Percentiles rank a stretch among this genome's conserved stretches.
Conservation (phyloP, 2,329 filamentous ascomycete genomes). For the Pseudogymnoascus sp. region DNA sequence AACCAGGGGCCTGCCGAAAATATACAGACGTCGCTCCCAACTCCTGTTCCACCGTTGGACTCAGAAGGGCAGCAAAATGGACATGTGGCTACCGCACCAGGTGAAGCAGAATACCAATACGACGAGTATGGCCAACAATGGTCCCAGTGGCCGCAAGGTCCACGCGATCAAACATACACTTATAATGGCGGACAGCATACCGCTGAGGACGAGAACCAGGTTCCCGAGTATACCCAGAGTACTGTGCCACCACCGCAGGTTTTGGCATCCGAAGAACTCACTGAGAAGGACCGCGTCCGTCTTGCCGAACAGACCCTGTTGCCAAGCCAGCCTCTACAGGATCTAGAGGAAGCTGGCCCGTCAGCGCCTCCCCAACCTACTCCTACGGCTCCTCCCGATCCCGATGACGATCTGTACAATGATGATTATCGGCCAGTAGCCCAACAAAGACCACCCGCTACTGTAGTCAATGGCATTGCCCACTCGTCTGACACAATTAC, state of each 20-base stretch:
- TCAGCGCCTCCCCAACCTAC: constrained; percentile 30
- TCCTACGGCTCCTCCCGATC: constrained; percentile 17
- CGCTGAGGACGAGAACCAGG: constrained; percentile 27
- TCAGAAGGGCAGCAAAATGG: constrained; percentile 28
- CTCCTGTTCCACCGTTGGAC: constrained; percentile 18
- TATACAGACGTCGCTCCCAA: constrained; percentile 11
- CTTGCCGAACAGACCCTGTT: constrained; percentile 70
- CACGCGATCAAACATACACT: constrained; percentile 20
- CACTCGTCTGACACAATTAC: not conserved
- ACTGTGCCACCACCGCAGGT: constrained; percentile 53
- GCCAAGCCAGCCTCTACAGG: constrained; percentile 61
- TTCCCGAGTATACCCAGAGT: constrained; percentile 33
- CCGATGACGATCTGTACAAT: constrained; percentile 18
- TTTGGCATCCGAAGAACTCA: constrained; percentile 51
- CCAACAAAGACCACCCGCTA: constrained; percentile 14
- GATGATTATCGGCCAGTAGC: constrained; percentile 22
- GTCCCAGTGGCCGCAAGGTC: not conserved
- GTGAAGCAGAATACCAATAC: constrained; percentile 4
- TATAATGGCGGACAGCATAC: constrained; percentile 22
- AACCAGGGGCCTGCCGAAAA: not conserved
- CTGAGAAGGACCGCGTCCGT: constrained; percentile 74
- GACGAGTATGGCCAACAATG: not conserved
- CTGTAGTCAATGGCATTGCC: not conserved
- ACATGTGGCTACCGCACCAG: constrained; percentile 1
- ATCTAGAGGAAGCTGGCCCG: constrained; percentile 32